Evolutionary conservation across 2,329 filamentous ascomycete species (phyloP), one percentile per base, ranked within the genome.

Genomic region (Trichophyton verrucosum): DNA sequence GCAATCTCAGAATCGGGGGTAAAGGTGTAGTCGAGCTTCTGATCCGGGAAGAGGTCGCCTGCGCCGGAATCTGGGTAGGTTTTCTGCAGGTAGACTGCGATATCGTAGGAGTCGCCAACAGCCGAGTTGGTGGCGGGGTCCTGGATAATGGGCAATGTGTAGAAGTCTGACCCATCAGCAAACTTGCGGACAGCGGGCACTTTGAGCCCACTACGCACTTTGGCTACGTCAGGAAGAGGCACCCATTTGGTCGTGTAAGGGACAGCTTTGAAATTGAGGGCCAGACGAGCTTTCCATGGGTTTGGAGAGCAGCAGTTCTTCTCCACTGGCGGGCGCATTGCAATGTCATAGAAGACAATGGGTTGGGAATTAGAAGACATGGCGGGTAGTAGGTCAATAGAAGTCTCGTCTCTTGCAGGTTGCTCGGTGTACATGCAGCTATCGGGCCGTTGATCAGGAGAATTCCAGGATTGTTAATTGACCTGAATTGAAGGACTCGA

Each of bases 41-140:
- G 68, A 0, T 69, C 56, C 0, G 78, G 78, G 65, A 86, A 81
- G 1, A 86, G 73, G 53, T 76, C 69, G 0, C 77, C 75, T 1
- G 67, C 72, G 22, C 46, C 46, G 3, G 46, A 24, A 1, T 78
- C 78, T 0, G 76, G 68, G 33, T 70, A 61, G 0, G 68, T 75
- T 1, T 76, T 71, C 24, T 86, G 78, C 1, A 87, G 75, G 65
- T 85, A 81, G 27, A 79, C 70, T 5, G 84, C 85, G 62, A 87
- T 87, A 59, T 86, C 84, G 66, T 86, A 85, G 1, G 83, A 82
- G 71, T 87, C 85, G 3, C 84, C 84, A 2, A 86, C 60, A 0
- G 74, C 58, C 0, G 70, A 62, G 3, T 66, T 67, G 0, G 76
- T 79, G 17, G 66, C 60, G 0, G 73, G 68, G 58, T 86, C 81